Conservation (phyloP, 352 stramenopile genomes). For the Aphanomyces stellatus region DNA sequence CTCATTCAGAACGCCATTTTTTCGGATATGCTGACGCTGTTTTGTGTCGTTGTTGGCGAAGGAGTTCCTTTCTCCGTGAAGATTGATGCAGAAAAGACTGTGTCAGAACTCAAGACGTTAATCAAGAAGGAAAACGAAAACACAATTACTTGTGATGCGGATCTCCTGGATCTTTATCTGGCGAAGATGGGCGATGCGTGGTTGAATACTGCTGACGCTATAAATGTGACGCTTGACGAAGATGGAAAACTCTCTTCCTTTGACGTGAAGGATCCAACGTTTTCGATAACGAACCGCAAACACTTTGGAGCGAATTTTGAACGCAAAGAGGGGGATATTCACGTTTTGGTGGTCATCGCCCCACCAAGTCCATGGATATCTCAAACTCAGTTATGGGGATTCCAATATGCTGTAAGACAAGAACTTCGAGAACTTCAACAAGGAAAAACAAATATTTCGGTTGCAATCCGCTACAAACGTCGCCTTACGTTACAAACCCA, state of each 20-base stretch:
- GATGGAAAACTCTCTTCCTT: not conserved
- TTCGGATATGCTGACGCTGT: not conserved
- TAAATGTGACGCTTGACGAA: not conserved
- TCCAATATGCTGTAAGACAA: not conserved
- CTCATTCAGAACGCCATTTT: too few relatives aligned
- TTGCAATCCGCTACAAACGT: too few relatives aligned
- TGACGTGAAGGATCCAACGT: not conserved
- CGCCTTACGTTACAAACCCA: not conserved
- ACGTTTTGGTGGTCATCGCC: not conserved
- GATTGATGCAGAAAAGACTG: conserved; percentile 13
- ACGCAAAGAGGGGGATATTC: not conserved
- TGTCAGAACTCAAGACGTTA: conserved; percentile 17
- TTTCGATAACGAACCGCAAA: not conserved
- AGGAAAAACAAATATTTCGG: not conserved
- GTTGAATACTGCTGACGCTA: not conserved
- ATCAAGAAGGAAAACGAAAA: conserved; percentile 1
- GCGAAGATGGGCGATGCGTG: conserved; percentile 21
- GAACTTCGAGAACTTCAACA: not conserved
- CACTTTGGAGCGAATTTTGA: not conserved
- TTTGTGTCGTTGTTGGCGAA: conserved; percentile 14
- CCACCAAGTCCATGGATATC: not conserved
- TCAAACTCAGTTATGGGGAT: not conserved
- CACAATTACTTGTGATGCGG: conserved; percentile 14
- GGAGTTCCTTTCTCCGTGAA: conserved; percentile 19
- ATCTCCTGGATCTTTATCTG: conserved; percentile 21